Base-by-base conservation (phyloP, 1,139 yeast species). In the Lipomyces yarrowii region DNA sequence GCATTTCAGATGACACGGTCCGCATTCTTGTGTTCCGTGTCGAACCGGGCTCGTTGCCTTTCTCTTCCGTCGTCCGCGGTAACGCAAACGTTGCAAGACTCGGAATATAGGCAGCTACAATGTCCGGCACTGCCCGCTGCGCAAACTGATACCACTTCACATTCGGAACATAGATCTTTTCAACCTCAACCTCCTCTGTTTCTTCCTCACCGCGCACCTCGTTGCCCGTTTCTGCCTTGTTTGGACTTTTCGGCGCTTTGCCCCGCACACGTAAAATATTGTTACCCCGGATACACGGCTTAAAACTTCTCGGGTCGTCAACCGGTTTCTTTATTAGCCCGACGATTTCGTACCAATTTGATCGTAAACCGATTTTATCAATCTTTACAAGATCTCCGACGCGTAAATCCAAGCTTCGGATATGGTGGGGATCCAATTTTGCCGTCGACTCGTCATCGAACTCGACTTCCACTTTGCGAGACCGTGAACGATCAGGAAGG, bases 361-460 rank as follows among this genome's bases (percentile, higher is more conserved):
- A 21, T 3, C 58, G 35, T 57, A 13, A 8, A 4, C 60, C 60
- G 6, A 15, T 15, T 11, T 15, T 23, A 32, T 57, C 58, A 21
- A 57, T 32, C 60, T 35, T 57, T n/a, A 64, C 61, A 6, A 48
- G 32, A 33, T 63, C 67, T 6, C 64, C 67, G 7, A 55, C 57
- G 2, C 67, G 67, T 18, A 65, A n/a, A 23, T 65, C 68, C 8
- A 65, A 56, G 54, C 64, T 60, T n/a, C 64, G 32, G 4, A 65
- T 39, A 39, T 52, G 23, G 11, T 56, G 26, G 13, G 57, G 64
- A 21, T 58, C 57, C n/a, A 62, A 53, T 1, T 52, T 51, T 4
- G 21, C 13, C 11, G 21, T 21, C 42, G 62, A 42, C 32, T 57
- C 61, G 37, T 60, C 64, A 21, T 65, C 68, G 42, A 62, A 62